These are phyloP conservation scores for Clavariopsis aquatica DNA, from an alignment of 495 filamentous ascomycete genomes.

Conservation along the genomic window DNA sequence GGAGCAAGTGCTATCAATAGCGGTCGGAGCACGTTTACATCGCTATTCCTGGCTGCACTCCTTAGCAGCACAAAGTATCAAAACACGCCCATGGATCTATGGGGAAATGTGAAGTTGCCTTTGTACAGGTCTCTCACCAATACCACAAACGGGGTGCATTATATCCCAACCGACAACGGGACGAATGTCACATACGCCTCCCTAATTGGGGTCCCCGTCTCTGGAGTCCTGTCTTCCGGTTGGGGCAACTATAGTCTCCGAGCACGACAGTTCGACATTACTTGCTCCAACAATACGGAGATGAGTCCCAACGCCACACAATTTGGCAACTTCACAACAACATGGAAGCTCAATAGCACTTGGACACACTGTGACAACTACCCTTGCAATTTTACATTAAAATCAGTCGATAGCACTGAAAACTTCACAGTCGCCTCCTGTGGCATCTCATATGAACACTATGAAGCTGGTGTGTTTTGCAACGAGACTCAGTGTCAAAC, in stretches of 20 bases:
- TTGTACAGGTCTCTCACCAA: constrained; percentile 16
- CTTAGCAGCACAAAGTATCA: constrained; percentile 23
- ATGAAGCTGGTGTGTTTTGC: constrained; percentile 16
- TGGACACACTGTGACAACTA: not conserved
- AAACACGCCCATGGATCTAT: constrained; percentile 26
- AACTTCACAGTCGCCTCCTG: constrained; percentile 16
- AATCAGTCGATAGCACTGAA: constrained; percentile 6
- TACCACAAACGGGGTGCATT: not conserved
- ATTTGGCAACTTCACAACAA: constrained; percentile 10
- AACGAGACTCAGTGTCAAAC: constrained; percentile 9
- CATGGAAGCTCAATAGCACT: constrained; percentile 18
- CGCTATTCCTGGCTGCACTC: constrained; percentile 25
- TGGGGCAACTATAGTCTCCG: constrained; percentile 11
- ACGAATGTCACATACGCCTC: constrained; percentile 24
- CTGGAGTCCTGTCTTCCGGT: not conserved
- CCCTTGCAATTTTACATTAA: constrained; percentile 14
- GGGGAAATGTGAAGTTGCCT: constrained; percentile 35
- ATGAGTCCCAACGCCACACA: not conserved
- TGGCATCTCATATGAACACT: not conserved
- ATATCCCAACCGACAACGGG: not conserved
- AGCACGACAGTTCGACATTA: constrained; percentile 21
- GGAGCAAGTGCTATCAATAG: constrained; percentile 26
- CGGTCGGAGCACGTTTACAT: constrained; percentile 24
- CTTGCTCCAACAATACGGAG: constrained; percentile 12
- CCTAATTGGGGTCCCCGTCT: constrained; percentile 22